These are phyloP conservation scores for Saccharomycopsis fermentans DNA, from an alignment of 805 yeast genomes.

Conservation along the genomic window DNA sequence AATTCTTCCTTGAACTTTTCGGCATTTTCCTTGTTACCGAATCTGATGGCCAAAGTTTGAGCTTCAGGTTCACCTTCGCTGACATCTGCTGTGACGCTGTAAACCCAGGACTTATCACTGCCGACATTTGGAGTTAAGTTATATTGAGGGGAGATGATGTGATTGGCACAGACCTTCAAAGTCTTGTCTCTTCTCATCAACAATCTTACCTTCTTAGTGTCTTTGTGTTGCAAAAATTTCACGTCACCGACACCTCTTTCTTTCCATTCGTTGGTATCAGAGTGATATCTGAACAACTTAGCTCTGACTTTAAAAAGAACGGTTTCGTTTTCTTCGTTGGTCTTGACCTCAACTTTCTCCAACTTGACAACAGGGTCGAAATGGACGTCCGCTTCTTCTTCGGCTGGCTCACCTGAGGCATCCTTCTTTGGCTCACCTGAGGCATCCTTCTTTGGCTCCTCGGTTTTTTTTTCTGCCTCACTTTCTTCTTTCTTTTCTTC, in stretches of 20 bases:
- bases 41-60: constrained; percentile 91
- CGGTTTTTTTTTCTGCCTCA: constrained; percentile 22
- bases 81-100: constrained; percentile 85
- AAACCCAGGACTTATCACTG: constrained; percentile 97
- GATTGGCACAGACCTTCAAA: constrained; percentile 96
- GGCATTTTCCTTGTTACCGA: constrained; percentile 86
- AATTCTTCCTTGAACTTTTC: constrained; percentile 90
- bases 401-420: constrained; percentile 22
- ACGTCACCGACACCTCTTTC: constrained; percentile 99
- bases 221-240: constrained; percentile 85
- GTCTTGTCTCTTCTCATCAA: constrained; percentile 99
- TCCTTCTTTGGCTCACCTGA: constrained; percentile 23
- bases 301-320: constrained; percentile 82
- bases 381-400: constrained; percentile 52
- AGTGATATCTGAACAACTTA: constrained; percentile 82
- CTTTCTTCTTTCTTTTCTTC: constrained; percentile 28
- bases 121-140: constrained; percentile 88
- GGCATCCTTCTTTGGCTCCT: constrained; percentile 23
- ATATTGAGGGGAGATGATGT: constrained; percentile 74
- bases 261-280: constrained; percentile 80
- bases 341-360: constrained; percentile 92
- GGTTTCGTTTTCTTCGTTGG: constrained; percentile 88
- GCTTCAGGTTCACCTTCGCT: constrained; percentile 96
- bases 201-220: constrained; percentile 71
- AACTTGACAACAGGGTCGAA: constrained; percentile 93